These are phyloP conservation scores for Nepenthes mirabilis DNA, from an alignment of 148 eudicot species.

Conservation along the genomic window DNA sequence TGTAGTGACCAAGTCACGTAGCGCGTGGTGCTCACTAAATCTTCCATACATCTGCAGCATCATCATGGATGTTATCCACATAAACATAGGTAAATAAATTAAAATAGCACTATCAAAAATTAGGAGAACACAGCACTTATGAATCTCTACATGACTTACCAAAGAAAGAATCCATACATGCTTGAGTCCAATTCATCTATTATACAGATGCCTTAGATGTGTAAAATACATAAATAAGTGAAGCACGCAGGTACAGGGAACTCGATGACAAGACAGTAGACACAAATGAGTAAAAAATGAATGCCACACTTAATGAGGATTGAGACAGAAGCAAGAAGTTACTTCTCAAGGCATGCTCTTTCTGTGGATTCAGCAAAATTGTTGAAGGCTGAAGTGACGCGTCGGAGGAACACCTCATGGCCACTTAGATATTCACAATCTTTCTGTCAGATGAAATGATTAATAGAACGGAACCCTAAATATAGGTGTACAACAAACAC, in stretches of 20 bases:
- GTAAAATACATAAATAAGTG: too few relatives aligned
- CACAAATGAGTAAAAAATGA: background rate
- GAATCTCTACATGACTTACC: too few relatives aligned
- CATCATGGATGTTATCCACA: background rate
- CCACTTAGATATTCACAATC: slow-evolving; percentile 86
- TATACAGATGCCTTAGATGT: too few relatives aligned
- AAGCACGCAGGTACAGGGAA: too few relatives aligned
- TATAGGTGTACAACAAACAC: background rate
- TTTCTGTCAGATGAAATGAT: slow-evolving; percentile 43
- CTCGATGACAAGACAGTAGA: background rate
- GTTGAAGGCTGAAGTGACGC: slow-evolving; percentile 78
- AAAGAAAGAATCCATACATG: too few relatives aligned
- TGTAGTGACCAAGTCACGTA: slow-evolving; percentile 98
- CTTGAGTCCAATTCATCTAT: too few relatives aligned
- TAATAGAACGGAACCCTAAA: background rate
- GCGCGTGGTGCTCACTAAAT: slow-evolving; percentile 90
- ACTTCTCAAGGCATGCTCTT: slow-evolving; percentile 79
- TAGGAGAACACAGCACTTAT: too few relatives aligned
- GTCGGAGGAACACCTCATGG: slow-evolving; percentile 67
- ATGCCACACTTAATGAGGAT: slow-evolving; percentile 1
- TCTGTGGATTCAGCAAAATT: slow-evolving; percentile 92
- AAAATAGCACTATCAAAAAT: too few relatives aligned
- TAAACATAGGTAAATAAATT: background rate
- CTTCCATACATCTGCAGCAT: slow-evolving; percentile 80
- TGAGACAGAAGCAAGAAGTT: slow-evolving; percentile 7